Conservation (phyloP, 176 grass and related monocot species). For the Oryza meridionalis region DNA sequence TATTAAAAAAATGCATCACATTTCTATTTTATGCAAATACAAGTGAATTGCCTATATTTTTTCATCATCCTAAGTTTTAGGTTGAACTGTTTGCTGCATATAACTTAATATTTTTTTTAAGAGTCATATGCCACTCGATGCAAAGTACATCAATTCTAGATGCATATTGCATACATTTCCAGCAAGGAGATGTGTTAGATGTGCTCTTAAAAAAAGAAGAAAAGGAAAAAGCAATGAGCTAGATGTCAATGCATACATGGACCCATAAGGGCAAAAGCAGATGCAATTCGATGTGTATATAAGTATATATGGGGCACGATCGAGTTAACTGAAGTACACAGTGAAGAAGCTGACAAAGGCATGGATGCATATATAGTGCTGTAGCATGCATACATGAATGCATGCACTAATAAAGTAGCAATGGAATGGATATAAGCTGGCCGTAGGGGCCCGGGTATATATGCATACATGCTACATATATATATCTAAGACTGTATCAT, state of each 20-base stretch:
- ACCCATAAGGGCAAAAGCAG: neutral
- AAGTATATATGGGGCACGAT: neutral
- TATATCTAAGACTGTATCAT: neutral
- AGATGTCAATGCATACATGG: neutral
- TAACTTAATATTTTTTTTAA: too few species aligned
- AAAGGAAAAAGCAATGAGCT: neutral
- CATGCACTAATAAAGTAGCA: neutral
- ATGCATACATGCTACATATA: neutral
- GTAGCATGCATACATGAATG: neutral
- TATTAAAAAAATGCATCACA: too few species aligned
- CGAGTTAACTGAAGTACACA: neutral
- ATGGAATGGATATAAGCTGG: neutral
- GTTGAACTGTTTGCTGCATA: too few species aligned
- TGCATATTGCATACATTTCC: neutral
- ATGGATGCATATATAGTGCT: neutral
- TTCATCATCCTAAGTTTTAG: too few species aligned
- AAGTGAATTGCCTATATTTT: too few species aligned
- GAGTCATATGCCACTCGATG: too few species aligned
- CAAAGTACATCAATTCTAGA: too few species aligned
- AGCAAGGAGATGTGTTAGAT: neutral
- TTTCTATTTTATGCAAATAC: too few species aligned
- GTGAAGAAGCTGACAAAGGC: neutral
- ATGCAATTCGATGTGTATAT: neutral
- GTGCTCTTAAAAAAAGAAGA: neutral
- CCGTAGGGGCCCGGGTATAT: conserved; percentile 11